These are phyloP conservation scores for Logfia minima DNA, from an alignment of 129 eudicot species.

Conservation along the genomic window DNA sequence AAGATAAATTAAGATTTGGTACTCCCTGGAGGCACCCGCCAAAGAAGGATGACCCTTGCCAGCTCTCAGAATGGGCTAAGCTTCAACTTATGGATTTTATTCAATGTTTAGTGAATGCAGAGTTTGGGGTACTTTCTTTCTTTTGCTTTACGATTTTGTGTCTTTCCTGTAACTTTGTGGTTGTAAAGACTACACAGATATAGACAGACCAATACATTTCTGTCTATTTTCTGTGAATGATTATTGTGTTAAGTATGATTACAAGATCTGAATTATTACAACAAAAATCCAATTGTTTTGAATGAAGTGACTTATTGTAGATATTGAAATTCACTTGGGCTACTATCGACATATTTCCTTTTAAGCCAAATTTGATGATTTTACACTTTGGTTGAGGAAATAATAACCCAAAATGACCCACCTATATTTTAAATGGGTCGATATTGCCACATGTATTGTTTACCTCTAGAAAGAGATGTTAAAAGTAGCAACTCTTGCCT, in stretches of 20 bases:
- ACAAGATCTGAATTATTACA: not conserved
- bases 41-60: not conserved
- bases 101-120: not conserved
- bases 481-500: too few species aligned
- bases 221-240: too few species aligned
- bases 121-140: not conserved
- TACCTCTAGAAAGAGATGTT: too few species aligned
- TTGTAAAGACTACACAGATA: not conserved
- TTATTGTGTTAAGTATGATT: not conserved
- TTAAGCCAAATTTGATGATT: not conserved
- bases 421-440: too few species aligned
- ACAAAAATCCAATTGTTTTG: not conserved
- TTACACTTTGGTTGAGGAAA: not conserved
- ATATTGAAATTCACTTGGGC: not conserved
- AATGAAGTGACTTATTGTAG: not conserved
- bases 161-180: not conserved
- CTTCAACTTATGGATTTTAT: too few species aligned
- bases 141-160: not conserved
- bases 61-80: too few species aligned
- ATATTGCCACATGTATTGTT: too few species aligned
- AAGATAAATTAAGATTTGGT: conserved; percentile 83
- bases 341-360: not conserved
- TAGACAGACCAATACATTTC: not conserved
- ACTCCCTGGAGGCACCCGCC: conserved; percentile 99
- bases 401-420: too few species aligned